Conservation (phyloP, 202 grass and related monocot species). For the Bolboschoenoplectus hybrid region DNA sequence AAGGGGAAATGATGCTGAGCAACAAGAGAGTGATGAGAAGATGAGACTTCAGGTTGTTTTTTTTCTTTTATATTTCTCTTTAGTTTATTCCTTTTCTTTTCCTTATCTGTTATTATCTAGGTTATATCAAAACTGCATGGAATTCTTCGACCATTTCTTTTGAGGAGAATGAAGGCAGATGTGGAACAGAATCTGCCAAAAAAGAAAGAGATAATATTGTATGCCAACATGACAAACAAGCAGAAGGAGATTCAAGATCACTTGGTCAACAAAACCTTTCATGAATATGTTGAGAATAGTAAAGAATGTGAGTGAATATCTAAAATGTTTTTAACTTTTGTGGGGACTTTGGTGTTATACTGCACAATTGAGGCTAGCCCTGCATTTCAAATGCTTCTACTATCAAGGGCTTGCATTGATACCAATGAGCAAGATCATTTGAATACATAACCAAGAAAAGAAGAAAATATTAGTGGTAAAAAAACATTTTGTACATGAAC, state of each 20-base stretch:
- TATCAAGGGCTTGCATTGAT: not conserved
- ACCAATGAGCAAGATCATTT: not conserved
- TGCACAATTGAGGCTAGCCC: not conserved
- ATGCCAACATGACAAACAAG: slow-evolving; percentile 90
- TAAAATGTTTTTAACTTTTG: slow-evolving; percentile 26
- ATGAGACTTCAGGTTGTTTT: slow-evolving; percentile 67
- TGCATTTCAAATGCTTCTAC: slow-evolving; percentile 7
- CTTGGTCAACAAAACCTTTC: slow-evolving; percentile 77
- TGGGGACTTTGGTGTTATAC: not conserved
- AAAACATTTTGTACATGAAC: not conserved
- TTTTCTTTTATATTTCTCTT: slow-evolving; percentile 16
- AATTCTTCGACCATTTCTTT: slow-evolving; percentile 94
- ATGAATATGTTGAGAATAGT: slow-evolving; percentile 60
- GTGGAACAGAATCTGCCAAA: slow-evolving; percentile 89
- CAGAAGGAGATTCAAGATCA: slow-evolving; percentile 86
- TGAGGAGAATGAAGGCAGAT: slow-evolving; percentile 94
- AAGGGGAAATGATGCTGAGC: slow-evolving; percentile 52
- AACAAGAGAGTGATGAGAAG: slow-evolving; percentile 82
- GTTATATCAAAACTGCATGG: slow-evolving; percentile 85
- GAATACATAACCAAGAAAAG: not conserved
- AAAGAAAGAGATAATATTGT: slow-evolving; percentile 98
- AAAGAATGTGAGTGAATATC: slow-evolving; percentile 46
- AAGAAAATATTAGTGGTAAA: not conserved
- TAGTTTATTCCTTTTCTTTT: slow-evolving; percentile 15
- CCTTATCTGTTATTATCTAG: slow-evolving; percentile 35